Conservation (phyloP, 2,329 filamentous ascomycete genomes). For the Fusarium stilboides region DNA sequence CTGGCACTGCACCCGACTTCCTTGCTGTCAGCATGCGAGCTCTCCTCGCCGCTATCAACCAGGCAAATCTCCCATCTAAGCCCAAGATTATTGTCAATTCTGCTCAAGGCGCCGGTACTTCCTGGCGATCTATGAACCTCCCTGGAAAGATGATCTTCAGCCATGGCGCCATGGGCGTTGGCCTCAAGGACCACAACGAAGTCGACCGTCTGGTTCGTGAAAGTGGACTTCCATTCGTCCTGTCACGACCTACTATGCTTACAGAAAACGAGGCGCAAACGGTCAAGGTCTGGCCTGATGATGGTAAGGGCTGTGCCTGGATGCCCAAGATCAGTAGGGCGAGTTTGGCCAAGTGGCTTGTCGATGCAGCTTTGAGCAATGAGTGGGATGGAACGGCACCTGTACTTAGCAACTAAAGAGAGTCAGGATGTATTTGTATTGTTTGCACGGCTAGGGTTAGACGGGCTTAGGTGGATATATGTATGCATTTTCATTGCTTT, state of each 20-base stretch:
- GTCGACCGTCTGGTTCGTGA: constrained; percentile 22
- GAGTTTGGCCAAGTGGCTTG: constrained; percentile 30
- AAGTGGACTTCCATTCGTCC: constrained; percentile 21
- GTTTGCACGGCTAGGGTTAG: too few species aligned
- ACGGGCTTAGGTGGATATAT: too few species aligned
- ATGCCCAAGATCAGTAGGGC: constrained; percentile 34
- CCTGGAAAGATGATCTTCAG: constrained; percentile 28
- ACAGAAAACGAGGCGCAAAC: constrained; percentile 4
- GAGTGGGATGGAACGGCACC: constrained; percentile 29
- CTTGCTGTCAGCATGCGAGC: constrained; percentile 24
- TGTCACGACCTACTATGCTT: constrained; percentile 31
- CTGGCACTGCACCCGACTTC: constrained; percentile 30
- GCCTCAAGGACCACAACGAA: constrained; percentile 29
- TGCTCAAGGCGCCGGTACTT: constrained; percentile 12
- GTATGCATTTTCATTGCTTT: too few species aligned
- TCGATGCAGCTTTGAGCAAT: constrained; percentile 19
- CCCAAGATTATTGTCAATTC: constrained; percentile 32
- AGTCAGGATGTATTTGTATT: too few species aligned
- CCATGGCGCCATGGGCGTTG: constrained; percentile 28
- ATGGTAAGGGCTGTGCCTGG: constrained; percentile 38
- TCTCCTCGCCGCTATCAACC: not conserved
- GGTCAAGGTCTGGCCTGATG: constrained; percentile 34
- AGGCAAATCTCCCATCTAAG: rapidly evolving
- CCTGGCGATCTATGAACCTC: constrained; percentile 33
- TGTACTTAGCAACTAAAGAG: constrained; percentile 25